Base-by-base conservation (phyloP, 768 basidiomycete genomes). In the Podaxis sp. region DNA sequence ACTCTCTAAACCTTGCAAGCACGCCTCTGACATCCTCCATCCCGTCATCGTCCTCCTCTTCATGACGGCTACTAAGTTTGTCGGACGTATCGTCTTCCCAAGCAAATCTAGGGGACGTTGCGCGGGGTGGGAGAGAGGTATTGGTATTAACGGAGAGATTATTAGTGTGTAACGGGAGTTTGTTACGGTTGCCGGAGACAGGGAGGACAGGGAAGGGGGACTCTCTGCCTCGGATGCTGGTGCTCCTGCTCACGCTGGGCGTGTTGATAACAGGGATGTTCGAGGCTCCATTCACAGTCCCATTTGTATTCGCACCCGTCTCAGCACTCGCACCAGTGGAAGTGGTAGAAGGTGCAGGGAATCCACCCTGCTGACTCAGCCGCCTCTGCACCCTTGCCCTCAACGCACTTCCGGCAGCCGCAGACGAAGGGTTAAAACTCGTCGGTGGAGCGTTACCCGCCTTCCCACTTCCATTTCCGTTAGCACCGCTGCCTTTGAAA, bases 161-260 rank as follows among this genome's bases (percentile, higher is more conserved):
- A 52, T 26, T 13, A n/a, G 28, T 59, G 28, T 44, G 19, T 52
- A 30, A 26, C 24, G 15, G 30, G 52, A 33, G 40, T 19, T 46
- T 46, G 26, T 22, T 59, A 13, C 28, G 54, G 7, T 49, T 46
- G 12, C 15, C 38, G 15, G 60, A 52, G 17, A 30, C 24, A 12
- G 58, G 82, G 64, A 19, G 82, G n/a, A 76, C 57, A 24, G 85
- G 84, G 73, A 86, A 85, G 0, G 85, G 83, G 13, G 77, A 66
- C 67, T 83, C 79, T 42, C 78, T 77, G 12, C 84, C 85, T 15
- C 85, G 76, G 13, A 36, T 6, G 8, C 61, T 54, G 12, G 11
- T 28, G 9, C 19, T 17, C 48, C 49, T 44, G n/a, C 13, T 19
- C 24, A 52, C 28, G 24, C 19, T 28, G n/a, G 58, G 58, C 30